phyloP scores from a whole-genome alignment of 129 eudicot species.

The Helianthus annuus region HanXRQr2.0-SUNRISE NC_035439.2:148275993-148276492 shows the following conservation, averaged over 20 bases:
- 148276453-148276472: no score
- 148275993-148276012: not conserved
- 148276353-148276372: not conserved
- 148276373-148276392: no score
- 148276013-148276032: slow-evolving; percentile 63
- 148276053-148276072: slow-evolving; percentile 86
- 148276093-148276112: slow-evolving; percentile 57
- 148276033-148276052: slow-evolving; percentile 76
- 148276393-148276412: no score
- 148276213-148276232: not conserved
- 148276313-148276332: slow-evolving; percentile 45
- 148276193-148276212: not conserved
- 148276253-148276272: slow-evolving; percentile 83
- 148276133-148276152: slow-evolving; percentile 58
- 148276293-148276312: slow-evolving; percentile 79
- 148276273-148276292: slow-evolving; percentile 72
- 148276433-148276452: no score
- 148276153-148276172: slow-evolving; percentile 69
- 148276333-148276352: slow-evolving; percentile 1
- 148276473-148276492: not conserved
- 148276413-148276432: no score
- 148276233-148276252: slow-evolving; percentile 65
- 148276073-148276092: slow-evolving; percentile 61
- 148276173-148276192: not conserved
- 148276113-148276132: slow-evolving; percentile 67